Evolutionary conservation across 2,329 filamentous ascomycete species (phyloP).

Genomic region (Nigrograna mackinnonii): DNA sequence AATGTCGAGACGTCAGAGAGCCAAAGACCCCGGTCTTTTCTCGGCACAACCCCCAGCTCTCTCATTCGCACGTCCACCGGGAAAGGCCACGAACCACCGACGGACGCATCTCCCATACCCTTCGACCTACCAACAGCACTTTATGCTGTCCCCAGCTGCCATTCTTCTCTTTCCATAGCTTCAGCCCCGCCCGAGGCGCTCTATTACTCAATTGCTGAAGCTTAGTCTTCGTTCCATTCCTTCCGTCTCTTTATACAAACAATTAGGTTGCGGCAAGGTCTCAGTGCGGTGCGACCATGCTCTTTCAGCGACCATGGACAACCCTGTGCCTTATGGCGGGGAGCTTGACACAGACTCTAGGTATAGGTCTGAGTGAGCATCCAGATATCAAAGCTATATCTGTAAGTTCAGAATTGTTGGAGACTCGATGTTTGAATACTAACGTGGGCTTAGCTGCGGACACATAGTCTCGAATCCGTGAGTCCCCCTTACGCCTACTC

Average conservation of each 20-base stretch:
- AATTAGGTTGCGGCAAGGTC: conserved; percentile 1
- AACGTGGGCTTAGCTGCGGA: conserved; percentile 67
- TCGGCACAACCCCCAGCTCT: neutral
- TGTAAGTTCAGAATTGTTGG: conserved; percentile 50
- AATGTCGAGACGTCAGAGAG: neutral
- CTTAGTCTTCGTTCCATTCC: conserved; percentile 30
- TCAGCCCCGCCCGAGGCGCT: conserved; percentile 10
- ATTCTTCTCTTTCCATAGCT: conserved; percentile 27
- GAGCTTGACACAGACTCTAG: conserved; percentile 32
- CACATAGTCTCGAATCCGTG: conserved; percentile 81
- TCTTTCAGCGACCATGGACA: conserved; percentile 37
- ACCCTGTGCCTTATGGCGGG: conserved; percentile 42
- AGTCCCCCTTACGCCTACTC: no score
- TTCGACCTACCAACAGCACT: conserved; percentile 16
- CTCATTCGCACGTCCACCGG: conserved; percentile 1
- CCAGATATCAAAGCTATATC: conserved; percentile 66
- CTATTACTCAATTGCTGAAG: conserved; percentile 25
- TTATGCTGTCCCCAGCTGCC: conserved; percentile 27
- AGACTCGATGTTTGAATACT: conserved; percentile 17
- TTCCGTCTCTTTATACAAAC: conserved; percentile 11
- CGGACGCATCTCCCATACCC: conserved; percentile 14
- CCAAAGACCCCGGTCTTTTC: neutral
- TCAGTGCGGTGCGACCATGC: conserved; percentile 26
- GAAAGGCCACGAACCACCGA: conserved; percentile 36
- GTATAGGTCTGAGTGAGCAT: conserved; percentile 38